Evolutionary conservation across 129 eudicot genomes (phyloP), one percentile per base, ranked within the genome.

Genomic region (Gnaphalium uliginosum): DNA sequence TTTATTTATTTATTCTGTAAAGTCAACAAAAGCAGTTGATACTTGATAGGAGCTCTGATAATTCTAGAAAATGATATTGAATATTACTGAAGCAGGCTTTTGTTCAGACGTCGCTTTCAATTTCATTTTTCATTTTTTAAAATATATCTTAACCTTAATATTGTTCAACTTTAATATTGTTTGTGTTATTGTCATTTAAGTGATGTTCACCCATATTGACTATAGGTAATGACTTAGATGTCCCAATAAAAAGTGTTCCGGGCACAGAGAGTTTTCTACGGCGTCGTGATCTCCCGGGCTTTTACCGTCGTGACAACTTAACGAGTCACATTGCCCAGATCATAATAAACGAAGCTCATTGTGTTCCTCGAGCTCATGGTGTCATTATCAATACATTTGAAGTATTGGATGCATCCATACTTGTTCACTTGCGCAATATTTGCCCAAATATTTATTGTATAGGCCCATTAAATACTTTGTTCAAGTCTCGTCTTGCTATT

Each of bases 381-480:
- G 66, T 81, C 57, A 78, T 88, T 29, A 73, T 88, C 51, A 88
- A 88, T 57, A 83, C 93, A 43, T 85, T 85, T 61, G 84, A 83
- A 7, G 83, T 60, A 7, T 75, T 88, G 1, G 92, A 88, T 5
- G 74, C 66, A 15, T 74, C 82, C 3, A 48, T 85, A 11, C 76
- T 83, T 2, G 69, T 83, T 39, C 87, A 83, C 27, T 41, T 88
- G 41, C 78, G 71, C 13, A 57, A 79, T 18, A 19, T 73, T 8
- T 80, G 80, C 63, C 86, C 83, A 54, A 75, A 88, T 39, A 65
- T 76, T 17, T 88, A 83, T 53, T 60, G 82, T 63, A 63, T 88
- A 6, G 89, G 93, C 57, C 93, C 89, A 22, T 68, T 83, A 17
- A 87, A 89, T 35, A 35, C 87, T 4, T 82, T 78, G 71, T 56